Evolutionary conservation across 257 asterid species (phyloP).

Genomic region (Ligustrum vulgare): DNA sequence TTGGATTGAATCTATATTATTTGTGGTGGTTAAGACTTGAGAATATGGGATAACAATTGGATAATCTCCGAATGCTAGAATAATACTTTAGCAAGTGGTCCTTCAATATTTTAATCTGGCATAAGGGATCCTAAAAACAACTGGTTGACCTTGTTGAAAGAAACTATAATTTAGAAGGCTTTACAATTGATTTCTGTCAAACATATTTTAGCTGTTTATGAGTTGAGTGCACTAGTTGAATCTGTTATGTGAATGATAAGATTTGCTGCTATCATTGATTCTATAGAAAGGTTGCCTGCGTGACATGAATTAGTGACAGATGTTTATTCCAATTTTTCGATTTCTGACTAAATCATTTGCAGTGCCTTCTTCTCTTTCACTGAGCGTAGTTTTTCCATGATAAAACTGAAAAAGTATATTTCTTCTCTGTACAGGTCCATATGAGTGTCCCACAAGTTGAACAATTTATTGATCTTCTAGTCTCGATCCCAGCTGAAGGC

Average conservation of each 20-base stretch:
- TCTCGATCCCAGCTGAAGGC: constrained; percentile 78
- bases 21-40: not conserved
- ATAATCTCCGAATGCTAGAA: not conserved
- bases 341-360: not conserved
- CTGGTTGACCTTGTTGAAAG: not conserved
- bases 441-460: constrained; percentile 79
- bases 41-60: not conserved
- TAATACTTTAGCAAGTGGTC: not conserved
- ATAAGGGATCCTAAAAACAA: not conserved
- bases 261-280: not conserved
- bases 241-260: not conserved
- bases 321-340: not conserved
- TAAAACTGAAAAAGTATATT: constrained; percentile 7
- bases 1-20: not conserved
- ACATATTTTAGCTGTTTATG: not conserved
- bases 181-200: not conserved
- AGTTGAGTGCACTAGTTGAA: not conserved
- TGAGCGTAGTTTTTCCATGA: not conserved
- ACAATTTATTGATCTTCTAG: constrained; percentile 77
- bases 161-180: not conserved
- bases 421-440: constrained; percentile 72
- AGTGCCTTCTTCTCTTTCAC: constrained; percentile 9
- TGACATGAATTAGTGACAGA: not conserved
- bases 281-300: not conserved
- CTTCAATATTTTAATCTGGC: not conserved